Base-by-base conservation (phyloP, 2,329 filamentous ascomycete genomes). In the Aspergillus latus region DNA sequence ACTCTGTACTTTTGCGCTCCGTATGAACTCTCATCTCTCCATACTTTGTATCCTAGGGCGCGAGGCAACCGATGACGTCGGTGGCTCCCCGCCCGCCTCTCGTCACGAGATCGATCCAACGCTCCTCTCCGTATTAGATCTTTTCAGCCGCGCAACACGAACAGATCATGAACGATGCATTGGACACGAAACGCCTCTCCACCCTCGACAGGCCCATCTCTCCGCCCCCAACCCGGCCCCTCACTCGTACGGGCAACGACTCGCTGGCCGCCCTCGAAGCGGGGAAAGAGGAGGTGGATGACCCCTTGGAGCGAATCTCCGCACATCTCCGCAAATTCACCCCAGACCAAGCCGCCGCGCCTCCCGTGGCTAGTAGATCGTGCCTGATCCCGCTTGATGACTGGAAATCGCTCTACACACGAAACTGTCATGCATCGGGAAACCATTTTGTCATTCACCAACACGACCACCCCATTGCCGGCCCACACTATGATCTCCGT, bases 401-500 rank as follows among this genome's bases (percentile, higher is more conserved):
- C 1, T 83, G 79, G 68, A 57, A 67, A 26, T 64, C 72, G 2
- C 66, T 84, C 2, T 84, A 83, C 64, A 63, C 65, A 15, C 68
- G 74, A 9, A 82, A 82, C 60, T 68, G 76, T 49, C 71, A 78
- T 55, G 54, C 67, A 0, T 58, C 77, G 43, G 81, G 82, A 7
- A 70, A 71, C 21, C 84, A 87, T 68, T 90, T 89, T 65, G 83
- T 90, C 50, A 80, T 90, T 37, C 86, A 90, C 68, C 87, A 90
- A 66, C 87, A 90, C 67, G 87, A 89, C 65, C 87, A 90, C 66
- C 88, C 87, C 1, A 69, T 88, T 43, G 85, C 87, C 8, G 86
- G 87, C 26, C 79, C 80, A 1, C 84, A 88, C 67, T 88, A 90
- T 74, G 88, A 90, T 69, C 76, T 90, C 16, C 79, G 87, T 2